Base-by-base conservation (phyloP, 2,329 filamentous ascomycete species). In the Ampelomyces quisqualis region DNA sequence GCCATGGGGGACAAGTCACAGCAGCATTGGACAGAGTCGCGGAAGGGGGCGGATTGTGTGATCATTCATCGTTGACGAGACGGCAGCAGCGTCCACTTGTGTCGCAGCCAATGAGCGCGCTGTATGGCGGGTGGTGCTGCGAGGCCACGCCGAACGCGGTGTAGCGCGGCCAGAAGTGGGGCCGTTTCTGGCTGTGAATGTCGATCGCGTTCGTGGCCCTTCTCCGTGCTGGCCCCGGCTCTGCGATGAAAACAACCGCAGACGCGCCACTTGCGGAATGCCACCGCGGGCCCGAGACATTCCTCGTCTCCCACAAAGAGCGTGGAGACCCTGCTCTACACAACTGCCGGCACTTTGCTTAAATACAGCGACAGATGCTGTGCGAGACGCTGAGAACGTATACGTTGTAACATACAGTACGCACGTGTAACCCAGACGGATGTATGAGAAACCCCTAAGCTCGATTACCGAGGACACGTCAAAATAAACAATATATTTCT, bases 321-420 rank as follows among this genome's bases (percentile, higher is more conserved):
- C 26, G n/a, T 28, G n/a, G n/a, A n/a, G n/a, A n/a, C 38, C 53
- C 33, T 64, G 60, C 48, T 35, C 55, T 24, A 47, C 33, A 8
- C 19, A 37, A 18, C 30, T 60, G 17, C 57, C 58, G 17, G 55
- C 46, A 10, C 51, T 62, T 20, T 64, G 58, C 40, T 53, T 54
- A 15, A 56, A 60, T 15, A 53, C 52, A 18, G 60, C 53, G 4
- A 47, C 38, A 13, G 27, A 40, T 34, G 15, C 42, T 14, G 38
- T 38, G 31, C 51, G 49, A 49, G 55, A 54, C n/a, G n/a, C n/a
- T n/a, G n/a, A n/a, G n/a, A n/a, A n/a, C n/a, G n/a, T n/a, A n/a
- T n/a, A n/a, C n/a, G n/a, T n/a, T n/a, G n/a, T n/a, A n/a, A n/a
- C n/a, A n/a, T n/a, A n/a, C n/a, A n/a, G n/a, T n/a, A n/a, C n/a